Percentiles rank a stretch among this genome's conserved stretches.
Evolutionary conservation across 2,329 filamentous ascomycete genomes (phyloP).

Genomic region (Furcasterigmium furcatum): DNA sequence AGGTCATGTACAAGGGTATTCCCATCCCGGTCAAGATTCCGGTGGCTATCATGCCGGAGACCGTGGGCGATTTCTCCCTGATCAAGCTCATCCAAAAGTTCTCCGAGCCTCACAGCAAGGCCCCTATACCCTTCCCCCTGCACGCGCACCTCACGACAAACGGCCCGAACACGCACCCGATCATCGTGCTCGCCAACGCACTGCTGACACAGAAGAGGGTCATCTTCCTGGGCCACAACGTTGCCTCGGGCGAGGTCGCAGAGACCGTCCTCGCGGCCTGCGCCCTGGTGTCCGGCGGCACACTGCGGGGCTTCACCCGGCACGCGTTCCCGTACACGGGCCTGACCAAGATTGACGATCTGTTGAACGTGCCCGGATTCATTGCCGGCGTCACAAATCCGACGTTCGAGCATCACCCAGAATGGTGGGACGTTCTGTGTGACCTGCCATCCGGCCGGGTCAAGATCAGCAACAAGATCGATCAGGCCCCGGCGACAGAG

Average conservation of each 20-base stretch:
- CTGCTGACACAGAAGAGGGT: conserved; percentile 94
- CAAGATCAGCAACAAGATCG: conserved; percentile 89
- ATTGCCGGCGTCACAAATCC: conserved; percentile 98
- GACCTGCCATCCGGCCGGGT: conserved; percentile 89
- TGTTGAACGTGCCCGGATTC: conserved; percentile 93
- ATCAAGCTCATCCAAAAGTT: conserved; percentile 98
- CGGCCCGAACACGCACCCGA: conserved; percentile 84
- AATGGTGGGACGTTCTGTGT: conserved; percentile 98
- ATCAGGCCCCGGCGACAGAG: conserved; percentile 76
- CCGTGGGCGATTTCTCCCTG: conserved; percentile 94
- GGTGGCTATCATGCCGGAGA: conserved; percentile 89
- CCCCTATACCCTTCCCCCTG: conserved; percentile 77
- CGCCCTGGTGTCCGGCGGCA: conserved; percentile 84
- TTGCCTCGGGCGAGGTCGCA: conserved; percentile 92
- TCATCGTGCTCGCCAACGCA: conserved; percentile 92
- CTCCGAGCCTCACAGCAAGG: conserved; percentile 75
- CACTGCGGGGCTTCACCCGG: conserved; percentile 90
- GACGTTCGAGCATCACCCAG: conserved; percentile 88
- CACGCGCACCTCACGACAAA: conserved; percentile 94
- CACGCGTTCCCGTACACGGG: conserved; percentile 98
- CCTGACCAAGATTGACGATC: conserved; percentile 93
- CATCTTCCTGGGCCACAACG: conserved; percentile 92
- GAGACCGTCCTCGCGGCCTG: conserved; percentile 98
- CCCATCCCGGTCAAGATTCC: conserved; percentile 96
- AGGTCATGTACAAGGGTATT: conserved; percentile 92